These are phyloP conservation scores for Fusarium xyrophilum DNA, from an alignment of 2,329 filamentous ascomycete species.

Conservation along the genomic window DNA sequence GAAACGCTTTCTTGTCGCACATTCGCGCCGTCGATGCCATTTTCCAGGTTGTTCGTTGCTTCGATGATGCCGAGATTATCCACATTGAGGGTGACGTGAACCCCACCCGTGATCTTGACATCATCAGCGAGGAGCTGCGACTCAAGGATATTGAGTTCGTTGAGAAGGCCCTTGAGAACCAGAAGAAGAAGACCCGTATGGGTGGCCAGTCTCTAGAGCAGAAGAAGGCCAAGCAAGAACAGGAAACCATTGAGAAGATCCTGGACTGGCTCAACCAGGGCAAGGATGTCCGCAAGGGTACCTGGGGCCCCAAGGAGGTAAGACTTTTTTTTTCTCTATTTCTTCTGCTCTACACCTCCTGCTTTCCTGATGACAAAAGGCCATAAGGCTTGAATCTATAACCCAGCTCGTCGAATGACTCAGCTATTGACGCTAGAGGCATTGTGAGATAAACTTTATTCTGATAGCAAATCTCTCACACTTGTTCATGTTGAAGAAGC, in stretches of 20 bases:
- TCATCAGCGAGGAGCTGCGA: conserved; percentile 94
- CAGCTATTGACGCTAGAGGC: conserved; percentile 75
- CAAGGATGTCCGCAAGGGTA: conserved; percentile 91
- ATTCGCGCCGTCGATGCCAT: conserved; percentile 98
- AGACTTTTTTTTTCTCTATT: conserved; percentile 44
- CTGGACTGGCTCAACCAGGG: conserved; percentile 82
- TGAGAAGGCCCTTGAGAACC: conserved; percentile 90
- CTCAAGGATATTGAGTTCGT: conserved; percentile 99
- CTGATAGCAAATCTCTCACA: conserved; percentile 59
- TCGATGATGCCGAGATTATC: conserved; percentile 99
- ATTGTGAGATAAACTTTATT: conserved; percentile 84
- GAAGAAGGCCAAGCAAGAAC: conserved; percentile 96
- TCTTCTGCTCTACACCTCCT: conserved; percentile 10
- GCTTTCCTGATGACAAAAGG: conserved; percentile 96
- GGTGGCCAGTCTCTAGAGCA: conserved; percentile 96
- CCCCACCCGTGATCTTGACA: conserved; percentile 90
- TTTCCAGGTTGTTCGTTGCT: conserved; percentile 95
- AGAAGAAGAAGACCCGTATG: conserved; percentile 92
- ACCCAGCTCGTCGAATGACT: conserved; percentile 99
- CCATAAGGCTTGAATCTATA: conserved; percentile 87
- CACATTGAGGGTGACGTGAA: conserved; percentile 99
- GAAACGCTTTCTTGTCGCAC: conserved; percentile 97
- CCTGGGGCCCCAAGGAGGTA: conserved; percentile 96
- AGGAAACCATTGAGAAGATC: conserved; percentile 91
- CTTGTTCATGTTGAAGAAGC: conserved; percentile 2